Percentiles rank a stretch among this genome's conserved stretches.
Evolutionary conservation across 805 yeast genomes (phyloP).

Genomic region (Zygotorulaspora danielsina): DNA sequence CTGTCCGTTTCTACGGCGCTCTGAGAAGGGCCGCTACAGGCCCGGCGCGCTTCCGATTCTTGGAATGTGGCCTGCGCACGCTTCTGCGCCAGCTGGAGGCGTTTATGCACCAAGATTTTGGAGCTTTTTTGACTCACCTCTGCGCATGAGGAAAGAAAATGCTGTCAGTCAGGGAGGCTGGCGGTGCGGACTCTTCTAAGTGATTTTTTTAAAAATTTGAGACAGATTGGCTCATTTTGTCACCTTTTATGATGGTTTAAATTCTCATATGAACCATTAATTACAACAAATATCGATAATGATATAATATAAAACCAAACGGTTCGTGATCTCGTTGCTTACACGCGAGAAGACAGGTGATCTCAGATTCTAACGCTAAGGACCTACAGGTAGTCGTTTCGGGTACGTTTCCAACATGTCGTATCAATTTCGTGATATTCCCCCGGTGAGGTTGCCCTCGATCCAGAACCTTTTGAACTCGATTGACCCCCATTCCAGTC

Average conservation of each 20-base stretch:
- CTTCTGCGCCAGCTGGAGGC: too few relatives aligned
- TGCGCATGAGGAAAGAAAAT: not conserved
- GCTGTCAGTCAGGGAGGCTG: not conserved
- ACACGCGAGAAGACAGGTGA: too few relatives aligned
- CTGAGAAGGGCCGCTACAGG: not conserved
- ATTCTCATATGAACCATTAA: not conserved
- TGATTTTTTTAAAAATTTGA: not conserved
- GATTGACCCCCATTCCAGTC: constrained; percentile 5
- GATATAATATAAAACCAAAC: constrained; percentile 1
- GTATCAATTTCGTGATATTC: constrained; percentile 4
- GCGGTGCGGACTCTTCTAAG: not conserved
- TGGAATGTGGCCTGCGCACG: not conserved
- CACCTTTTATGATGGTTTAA: not conserved
- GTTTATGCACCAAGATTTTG: too few relatives aligned
- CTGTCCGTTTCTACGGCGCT: too few relatives aligned
- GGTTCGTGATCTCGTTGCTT: too few relatives aligned
- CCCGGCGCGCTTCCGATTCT: not conserved
- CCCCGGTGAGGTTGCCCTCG: constrained; percentile 15
- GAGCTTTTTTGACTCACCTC: not conserved
- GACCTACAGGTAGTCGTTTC: too few relatives aligned
- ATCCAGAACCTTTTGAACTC: constrained; percentile 15
- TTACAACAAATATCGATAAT: too few relatives aligned
- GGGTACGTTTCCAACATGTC: constrained; percentile 1
- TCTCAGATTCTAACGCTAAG: too few relatives aligned
- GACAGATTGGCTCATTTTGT: constrained; percentile 1